Conservation (phyloP, 192 early-diverging fungal genomes). For the Chytriomyces hyalinus region DNA sequence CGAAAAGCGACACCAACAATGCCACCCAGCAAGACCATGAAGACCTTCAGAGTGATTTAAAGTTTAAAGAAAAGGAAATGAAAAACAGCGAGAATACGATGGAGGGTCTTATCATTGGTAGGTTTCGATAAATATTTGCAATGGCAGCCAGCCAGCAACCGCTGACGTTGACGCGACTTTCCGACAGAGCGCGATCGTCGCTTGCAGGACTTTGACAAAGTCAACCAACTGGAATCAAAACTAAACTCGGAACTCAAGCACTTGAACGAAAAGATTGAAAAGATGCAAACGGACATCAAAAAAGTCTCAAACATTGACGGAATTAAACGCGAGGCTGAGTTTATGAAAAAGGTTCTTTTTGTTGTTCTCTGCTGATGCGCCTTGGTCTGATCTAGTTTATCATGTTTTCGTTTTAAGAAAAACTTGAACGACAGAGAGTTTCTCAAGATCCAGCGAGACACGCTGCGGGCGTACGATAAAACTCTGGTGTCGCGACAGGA, state of each 20-base stretch:
- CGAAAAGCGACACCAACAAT: conserved; percentile 14
- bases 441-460: conserved; percentile 43
- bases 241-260: conserved; percentile 54
- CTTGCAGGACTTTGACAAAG: conserved; percentile 62
- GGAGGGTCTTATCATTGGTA: conserved; percentile 54
- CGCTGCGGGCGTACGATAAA: conserved; percentile 44
- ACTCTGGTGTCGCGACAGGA: conserved; percentile 48
- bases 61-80: conserved; percentile 68
- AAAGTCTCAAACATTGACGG: conserved; percentile 54
- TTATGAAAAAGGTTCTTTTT: conserved; percentile 40
- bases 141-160: no score
- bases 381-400: neutral
- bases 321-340: conserved; percentile 49
- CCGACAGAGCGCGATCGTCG: conserved; percentile 55
- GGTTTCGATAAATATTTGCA: neutral
- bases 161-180: no score
- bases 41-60: conserved; percentile 62
- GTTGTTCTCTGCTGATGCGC: neutral
- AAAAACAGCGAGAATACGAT: conserved; percentile 61
- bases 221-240: conserved; percentile 63
- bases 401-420: conserved; percentile 37
- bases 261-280: conserved; percentile 46
- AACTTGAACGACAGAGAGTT: conserved; percentile 43
- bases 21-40: conserved; percentile 55
- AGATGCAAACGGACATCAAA: conserved; percentile 39